phyloP scores from a whole-genome alignment of 345 rosid genomes.

The Ailanthus altissimus region DNA sequence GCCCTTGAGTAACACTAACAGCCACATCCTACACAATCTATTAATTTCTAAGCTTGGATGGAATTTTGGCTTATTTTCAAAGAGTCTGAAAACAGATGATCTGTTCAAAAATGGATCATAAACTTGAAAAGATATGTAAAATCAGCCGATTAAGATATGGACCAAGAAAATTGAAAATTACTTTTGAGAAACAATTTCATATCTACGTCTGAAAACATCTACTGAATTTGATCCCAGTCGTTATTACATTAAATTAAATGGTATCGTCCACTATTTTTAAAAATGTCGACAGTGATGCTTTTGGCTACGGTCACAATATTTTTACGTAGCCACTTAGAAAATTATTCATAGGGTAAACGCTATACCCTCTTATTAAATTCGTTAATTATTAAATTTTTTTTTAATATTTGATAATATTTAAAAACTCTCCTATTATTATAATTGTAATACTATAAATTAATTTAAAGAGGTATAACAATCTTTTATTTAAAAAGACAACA shows the following conservation, averaged over 20 bases:
- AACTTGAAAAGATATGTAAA: not conserved
- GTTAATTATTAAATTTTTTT: too few relatives aligned
- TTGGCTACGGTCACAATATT: not conserved
- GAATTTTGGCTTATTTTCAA: too few relatives aligned
- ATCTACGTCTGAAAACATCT: not conserved
- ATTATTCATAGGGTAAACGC: too few relatives aligned
- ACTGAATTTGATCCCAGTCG: not conserved
- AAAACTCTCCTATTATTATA: too few relatives aligned
- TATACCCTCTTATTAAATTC: too few relatives aligned
- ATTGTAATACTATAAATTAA: too few relatives aligned
- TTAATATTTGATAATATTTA: too few relatives aligned
- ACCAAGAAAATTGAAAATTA: not conserved
- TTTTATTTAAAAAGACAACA: too few relatives aligned
- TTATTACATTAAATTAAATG: not conserved
- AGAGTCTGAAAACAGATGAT: not conserved
- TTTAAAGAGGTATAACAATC: too few relatives aligned
- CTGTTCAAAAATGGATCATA: not conserved
- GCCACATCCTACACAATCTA: too few relatives aligned
- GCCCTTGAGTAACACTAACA: too few relatives aligned
- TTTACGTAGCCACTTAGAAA: slow-evolving; percentile 7
- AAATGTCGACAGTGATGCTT: not conserved
- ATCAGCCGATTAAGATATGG: not conserved
- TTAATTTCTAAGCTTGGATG: too few relatives aligned
- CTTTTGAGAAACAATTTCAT: not conserved
- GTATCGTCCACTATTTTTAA: not conserved